These are phyloP conservation scores for Arachis monticola DNA, from an alignment of 331 rosid species.

Conservation along the genomic window DNA sequence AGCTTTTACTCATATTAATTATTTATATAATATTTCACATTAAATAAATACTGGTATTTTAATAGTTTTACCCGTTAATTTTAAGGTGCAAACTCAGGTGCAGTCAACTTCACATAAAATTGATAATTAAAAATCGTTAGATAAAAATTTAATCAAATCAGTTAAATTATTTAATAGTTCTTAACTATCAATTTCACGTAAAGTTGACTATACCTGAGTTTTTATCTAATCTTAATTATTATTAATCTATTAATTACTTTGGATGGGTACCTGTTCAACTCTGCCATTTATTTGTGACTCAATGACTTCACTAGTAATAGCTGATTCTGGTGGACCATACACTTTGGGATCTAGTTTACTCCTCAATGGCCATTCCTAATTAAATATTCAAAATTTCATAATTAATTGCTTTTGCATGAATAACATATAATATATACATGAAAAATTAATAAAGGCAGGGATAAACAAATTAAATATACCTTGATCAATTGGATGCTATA, in stretches of 20 bases:
- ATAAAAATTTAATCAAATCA: too few species aligned
- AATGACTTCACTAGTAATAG: constrained; percentile 52
- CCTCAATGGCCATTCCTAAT: constrained; percentile 64
- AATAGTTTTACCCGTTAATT: too few species aligned
- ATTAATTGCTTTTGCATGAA: background rate
- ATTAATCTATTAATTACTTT: background rate
- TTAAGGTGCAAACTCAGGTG: too few species aligned
- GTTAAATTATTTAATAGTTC: too few species aligned
- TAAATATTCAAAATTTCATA: background rate
- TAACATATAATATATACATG: background rate
- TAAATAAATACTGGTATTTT: too few species aligned
- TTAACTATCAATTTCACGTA: too few species aligned
- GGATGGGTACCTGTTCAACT: constrained; percentile 48
- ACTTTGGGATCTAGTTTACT: constrained; percentile 57
- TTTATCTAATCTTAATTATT: background rate
- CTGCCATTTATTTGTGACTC: constrained; percentile 54
- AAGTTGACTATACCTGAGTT: background rate
- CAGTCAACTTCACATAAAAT: too few species aligned
- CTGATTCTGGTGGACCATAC: constrained; percentile 61
- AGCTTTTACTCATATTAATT: background rate
- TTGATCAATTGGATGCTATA: constrained; percentile 56
- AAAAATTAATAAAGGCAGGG: too few species aligned
- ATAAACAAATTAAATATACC: constrained; percentile 27
- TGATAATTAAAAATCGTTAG: too few species aligned
- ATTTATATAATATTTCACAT: too few species aligned